phyloP scores from a whole-genome alignment of 2,329 filamentous ascomycete species.

The Botrytis cinerea region DNA sequence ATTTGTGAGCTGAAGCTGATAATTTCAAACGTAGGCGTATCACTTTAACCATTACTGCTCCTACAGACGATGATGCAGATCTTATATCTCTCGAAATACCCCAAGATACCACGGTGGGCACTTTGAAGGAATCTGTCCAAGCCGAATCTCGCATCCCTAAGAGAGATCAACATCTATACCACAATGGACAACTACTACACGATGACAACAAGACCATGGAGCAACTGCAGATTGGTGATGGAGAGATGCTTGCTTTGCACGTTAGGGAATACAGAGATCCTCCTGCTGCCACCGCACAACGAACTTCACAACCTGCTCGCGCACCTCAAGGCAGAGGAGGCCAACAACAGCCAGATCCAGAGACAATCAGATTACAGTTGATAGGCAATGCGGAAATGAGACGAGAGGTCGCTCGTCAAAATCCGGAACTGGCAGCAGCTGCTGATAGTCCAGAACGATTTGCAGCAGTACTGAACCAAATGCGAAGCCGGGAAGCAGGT shows the following conservation, averaged over 20 bases:
- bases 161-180: slow-evolving; percentile 78
- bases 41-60: slow-evolving; percentile 80
- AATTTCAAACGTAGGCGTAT: slow-evolving; percentile 64
- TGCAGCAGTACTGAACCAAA: slow-evolving; percentile 67
- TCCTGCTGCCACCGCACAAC: slow-evolving; percentile 44
- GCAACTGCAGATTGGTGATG: slow-evolving; percentile 77
- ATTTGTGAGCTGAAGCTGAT: slow-evolving; percentile 19
- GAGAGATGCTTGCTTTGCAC: slow-evolving; percentile 89
- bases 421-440: slow-evolving; percentile 75
- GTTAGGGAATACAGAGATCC: slow-evolving; percentile 61
- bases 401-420: slow-evolving; percentile 67
- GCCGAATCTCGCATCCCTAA: slow-evolving; percentile 76
- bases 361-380: slow-evolving; percentile 80
- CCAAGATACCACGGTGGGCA: slow-evolving; percentile 77
- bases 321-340: slow-evolving; percentile 41
- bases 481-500: slow-evolving; percentile 69
- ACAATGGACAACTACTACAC: slow-evolving; percentile 79
- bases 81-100: slow-evolving; percentile 82
- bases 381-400: slow-evolving; percentile 75
- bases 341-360: slow-evolving; percentile 62
- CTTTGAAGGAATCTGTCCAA: slow-evolving; percentile 85
- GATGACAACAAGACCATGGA: slow-evolving; percentile 81
- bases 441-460: slow-evolving; percentile 78
- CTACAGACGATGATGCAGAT: slow-evolving; percentile 62
- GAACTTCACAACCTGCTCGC: slow-evolving; percentile 36